Base-by-base conservation (phyloP, 169 alveolate genomes). In the Plasmodium knowlesi region DNA sequence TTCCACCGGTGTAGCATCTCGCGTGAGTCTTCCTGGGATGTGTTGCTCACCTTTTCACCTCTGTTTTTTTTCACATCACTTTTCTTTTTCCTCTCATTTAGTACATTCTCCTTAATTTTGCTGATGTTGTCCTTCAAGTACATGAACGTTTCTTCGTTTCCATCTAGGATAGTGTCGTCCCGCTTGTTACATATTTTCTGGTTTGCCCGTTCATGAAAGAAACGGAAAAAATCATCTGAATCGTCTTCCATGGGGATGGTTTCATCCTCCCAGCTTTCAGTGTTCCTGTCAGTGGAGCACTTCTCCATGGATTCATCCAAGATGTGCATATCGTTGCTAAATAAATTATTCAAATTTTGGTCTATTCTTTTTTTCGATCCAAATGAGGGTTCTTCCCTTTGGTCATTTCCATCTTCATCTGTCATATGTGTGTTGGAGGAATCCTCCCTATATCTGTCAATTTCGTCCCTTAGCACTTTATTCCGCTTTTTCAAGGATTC, bases 381-480 rank as follows among this genome's bases (percentile, higher is more conserved):
- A 43, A 43, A 67, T 67, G 76, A 3, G 25, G 25, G 4, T 57
- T 83, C 71, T 1, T 32, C 71, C 12, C 5, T 5, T 14, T 83
- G 50, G n/a, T 39, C 2, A 25, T 25, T 25, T 0, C n/a, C 25
- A 34, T 14, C 19, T 41, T 6, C 73, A 34, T 8, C 30, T 6
- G 82, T 10, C 5, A 4, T 39, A 3, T 83, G 9, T 8, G 16
- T 28, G 76, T 28, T 22, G 37, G 76, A 28, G 22, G 37, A 25
- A 12, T 9, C 12, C 74, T 85, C 10, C 79, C 93, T 85, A 54
- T 25, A 85, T 25, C 32, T 28, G 2, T 88, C 46, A 37, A 88
- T 88, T 88, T 88, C 94, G 3, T 88, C 82, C 79, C 34, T 88
- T 67, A 88, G n/a, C 19, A 19, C 30, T 57, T 88, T 88, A 79